Percentiles rank a stretch among this genome's conserved stretches.
phyloP scores from a whole-genome alignment of 192 early-diverging fungal species.

The Linnemannia hyalina region DNA sequence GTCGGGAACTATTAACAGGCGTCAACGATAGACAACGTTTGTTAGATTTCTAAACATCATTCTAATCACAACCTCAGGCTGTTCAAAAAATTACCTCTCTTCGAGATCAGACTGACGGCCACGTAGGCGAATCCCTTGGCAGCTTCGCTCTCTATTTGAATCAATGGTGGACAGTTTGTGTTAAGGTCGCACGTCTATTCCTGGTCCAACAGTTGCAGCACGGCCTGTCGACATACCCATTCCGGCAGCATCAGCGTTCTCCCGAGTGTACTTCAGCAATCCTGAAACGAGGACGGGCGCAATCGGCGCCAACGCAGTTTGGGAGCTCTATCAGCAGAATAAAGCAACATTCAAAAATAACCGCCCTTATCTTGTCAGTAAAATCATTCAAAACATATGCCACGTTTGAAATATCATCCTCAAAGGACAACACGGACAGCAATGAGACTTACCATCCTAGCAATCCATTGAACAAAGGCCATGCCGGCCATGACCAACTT shows the following conservation, averaged over 20 bases:
- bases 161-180: neutral
- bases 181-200: neutral
- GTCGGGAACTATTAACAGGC: slow-evolving; percentile 66
- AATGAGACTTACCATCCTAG: slow-evolving; percentile 71
- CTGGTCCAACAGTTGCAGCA: neutral
- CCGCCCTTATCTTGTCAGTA: neutral
- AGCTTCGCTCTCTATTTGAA: slow-evolving; percentile 65
- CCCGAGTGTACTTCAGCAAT: slow-evolving; percentile 73
- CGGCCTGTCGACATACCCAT: slow-evolving; percentile 31
- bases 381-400: neutral
- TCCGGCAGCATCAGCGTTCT: slow-evolving; percentile 43
- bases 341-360: neutral
- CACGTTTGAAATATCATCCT: neutral
- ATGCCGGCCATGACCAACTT: slow-evolving; percentile 83
- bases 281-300: slow-evolving; percentile 79
- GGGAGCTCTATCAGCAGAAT: slow-evolving; percentile 45
- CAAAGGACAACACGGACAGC: neutral
- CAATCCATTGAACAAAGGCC: slow-evolving; percentile 91
- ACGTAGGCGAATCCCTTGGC: slow-evolving; percentile 90
- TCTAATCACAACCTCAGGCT: neutral
- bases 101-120: slow-evolving; percentile 81
- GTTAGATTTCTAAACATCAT: neutral
- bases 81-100: slow-evolving; percentile 64
- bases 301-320: slow-evolving; percentile 69
- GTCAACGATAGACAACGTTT: neutral